Percentiles rank a stretch among this genome's conserved stretches.
Evolutionary conservation across 2,329 filamentous ascomycete genomes (phyloP).

Genomic region (Clonostachys rhizophaga): DNA sequence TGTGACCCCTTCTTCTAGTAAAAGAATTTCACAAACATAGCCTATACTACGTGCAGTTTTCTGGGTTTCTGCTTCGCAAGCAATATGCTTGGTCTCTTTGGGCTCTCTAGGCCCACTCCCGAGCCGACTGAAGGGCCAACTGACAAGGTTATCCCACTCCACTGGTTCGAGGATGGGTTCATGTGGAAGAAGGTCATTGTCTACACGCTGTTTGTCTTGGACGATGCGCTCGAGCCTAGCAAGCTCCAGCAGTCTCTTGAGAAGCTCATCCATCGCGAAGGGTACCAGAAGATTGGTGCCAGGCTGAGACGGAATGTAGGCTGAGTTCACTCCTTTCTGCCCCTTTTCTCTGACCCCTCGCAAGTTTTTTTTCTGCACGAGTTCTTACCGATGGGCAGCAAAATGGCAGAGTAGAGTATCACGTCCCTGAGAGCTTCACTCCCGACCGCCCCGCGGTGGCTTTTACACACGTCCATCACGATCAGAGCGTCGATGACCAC

Average conservation of each 20-base stretch:
- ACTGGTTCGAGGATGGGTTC: slow-evolving; percentile 15
- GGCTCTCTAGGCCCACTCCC: too few relatives aligned
- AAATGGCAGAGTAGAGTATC: slow-evolving; percentile 28
- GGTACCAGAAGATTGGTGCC: slow-evolving; percentile 16
- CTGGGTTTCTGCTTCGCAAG: too few relatives aligned
- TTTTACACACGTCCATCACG: slow-evolving; percentile 19
- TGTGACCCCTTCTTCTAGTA: too few relatives aligned
- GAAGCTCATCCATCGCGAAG: slow-evolving; percentile 7
- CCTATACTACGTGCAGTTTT: too few relatives aligned
- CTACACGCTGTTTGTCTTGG: slow-evolving; percentile 15
- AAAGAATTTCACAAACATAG: too few relatives aligned
- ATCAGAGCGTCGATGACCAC: slow-evolving; percentile 18
- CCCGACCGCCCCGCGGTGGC: slow-evolving; percentile 22
- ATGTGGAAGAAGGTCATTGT: slow-evolving; percentile 12
- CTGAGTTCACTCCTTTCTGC: neutral
- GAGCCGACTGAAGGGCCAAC: neutral
- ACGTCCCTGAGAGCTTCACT: slow-evolving; percentile 28
- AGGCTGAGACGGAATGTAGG: slow-evolving; percentile 12
- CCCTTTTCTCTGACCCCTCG: neutral
- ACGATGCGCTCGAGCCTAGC: slow-evolving; percentile 14
- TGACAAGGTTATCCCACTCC: slow-evolving; percentile 13
- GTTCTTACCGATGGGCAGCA: slow-evolving; percentile 4
- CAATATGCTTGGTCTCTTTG: too few relatives aligned
- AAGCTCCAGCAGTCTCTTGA: slow-evolving; percentile 10
- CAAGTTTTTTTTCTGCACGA: neutral